Conservation (phyloP, 164 flowering plant species). For the Magnolia changhungtana region DNA sequence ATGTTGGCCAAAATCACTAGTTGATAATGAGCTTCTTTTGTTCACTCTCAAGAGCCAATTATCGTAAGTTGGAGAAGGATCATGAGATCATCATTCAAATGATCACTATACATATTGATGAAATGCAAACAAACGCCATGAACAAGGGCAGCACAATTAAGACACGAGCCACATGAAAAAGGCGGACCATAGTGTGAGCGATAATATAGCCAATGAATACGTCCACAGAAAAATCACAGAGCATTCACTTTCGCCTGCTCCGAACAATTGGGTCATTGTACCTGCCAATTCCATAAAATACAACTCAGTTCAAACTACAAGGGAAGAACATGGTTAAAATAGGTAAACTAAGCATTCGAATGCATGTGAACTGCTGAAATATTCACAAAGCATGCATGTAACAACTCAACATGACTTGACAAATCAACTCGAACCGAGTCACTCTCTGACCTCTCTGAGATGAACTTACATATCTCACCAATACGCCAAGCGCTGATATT, state of each 20-base stretch:
- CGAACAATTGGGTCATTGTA: constrained; percentile 63
- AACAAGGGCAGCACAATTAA: constrained; percentile 4
- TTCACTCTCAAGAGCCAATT: too few species aligned
- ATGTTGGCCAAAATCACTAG: too few species aligned
- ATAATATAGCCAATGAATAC: constrained; percentile 50
- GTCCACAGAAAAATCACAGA: constrained; percentile 75
- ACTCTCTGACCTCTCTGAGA: too few species aligned
- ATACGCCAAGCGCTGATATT: too few species aligned
- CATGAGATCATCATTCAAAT: too few species aligned
- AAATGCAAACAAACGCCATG: not conserved
- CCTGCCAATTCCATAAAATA: constrained; percentile 29
- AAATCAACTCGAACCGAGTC: too few species aligned
- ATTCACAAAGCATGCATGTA: too few species aligned
- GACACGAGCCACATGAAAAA: constrained; percentile 67
- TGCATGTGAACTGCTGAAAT: too few species aligned
- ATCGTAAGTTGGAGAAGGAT: too few species aligned
- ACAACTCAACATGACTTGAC: too few species aligned
- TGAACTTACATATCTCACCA: too few species aligned
- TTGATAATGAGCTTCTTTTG: too few species aligned
- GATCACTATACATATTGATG: not conserved
- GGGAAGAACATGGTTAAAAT: not conserved
- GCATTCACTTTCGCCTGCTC: constrained; percentile 67
- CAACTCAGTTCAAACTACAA: not conserved
- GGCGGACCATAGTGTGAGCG: constrained; percentile 69
- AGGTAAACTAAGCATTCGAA: not conserved